Base-by-base conservation (phyloP, 2,329 filamentous ascomycete species). In the Didymella segeticola region DNA sequence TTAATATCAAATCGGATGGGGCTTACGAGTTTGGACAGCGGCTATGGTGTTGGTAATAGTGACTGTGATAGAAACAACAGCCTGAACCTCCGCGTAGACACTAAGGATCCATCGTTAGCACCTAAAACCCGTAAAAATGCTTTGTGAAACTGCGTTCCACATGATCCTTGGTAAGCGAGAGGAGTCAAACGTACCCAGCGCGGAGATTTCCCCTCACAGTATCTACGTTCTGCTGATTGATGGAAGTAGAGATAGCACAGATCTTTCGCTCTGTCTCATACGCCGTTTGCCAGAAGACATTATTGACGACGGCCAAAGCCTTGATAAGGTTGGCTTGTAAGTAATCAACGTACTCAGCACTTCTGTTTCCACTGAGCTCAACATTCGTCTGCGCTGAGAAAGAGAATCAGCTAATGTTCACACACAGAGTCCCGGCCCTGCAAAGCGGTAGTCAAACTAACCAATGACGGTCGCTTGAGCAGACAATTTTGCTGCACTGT, bases 161-260 rank as follows among this genome's bases (percentile, higher is more conserved):
- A 19, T 19, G 6, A 20, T 3, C 3, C 5, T 12, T 19, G 15
- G 22, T 31, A 8, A n/a, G n/a, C n/a, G n/a, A n/a, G n/a, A n/a
- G n/a, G n/a, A n/a, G n/a, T n/a, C n/a, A n/a, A 3, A 49, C 38
- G 3, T 27, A 49, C 47, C 26, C 36, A 27, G 37, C 29, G 11
- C n/a, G 14, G 9, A 50, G 38, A 4, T 31, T 26, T 0, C 47
- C 47, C 22, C 29, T 34, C 27, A 50, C 47, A 8, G 3, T 42
- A 8, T 43, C 38, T 2, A 50, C 38, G 17, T 50, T 50, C 19
- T 50, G 47, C 29, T 50, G 27, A 7, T 50, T 50, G 22, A 50
- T 50, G 2, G 30, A 50, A 14, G 36, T 43, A 14, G 37, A 25
- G 12, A 50, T 50, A 22, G 38, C 20, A n/a, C 47, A 50, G 5